A percentile compares a stretch with the other conserved stretches of the same genome.
phyloP scores from a whole-genome alignment of 805 yeast genomes.

The Soucietia sequanensis region DNA sequence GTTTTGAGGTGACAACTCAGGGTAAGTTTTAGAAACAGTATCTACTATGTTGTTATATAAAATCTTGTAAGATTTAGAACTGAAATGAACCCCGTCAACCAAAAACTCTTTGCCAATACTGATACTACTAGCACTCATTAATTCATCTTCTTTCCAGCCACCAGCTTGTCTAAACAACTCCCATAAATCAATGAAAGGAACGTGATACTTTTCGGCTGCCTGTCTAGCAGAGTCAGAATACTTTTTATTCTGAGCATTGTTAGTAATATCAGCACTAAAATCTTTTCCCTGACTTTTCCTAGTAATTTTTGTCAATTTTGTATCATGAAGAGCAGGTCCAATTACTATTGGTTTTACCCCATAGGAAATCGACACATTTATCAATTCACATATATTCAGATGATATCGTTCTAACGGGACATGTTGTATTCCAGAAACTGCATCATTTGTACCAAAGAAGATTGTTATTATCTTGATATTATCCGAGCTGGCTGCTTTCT shows the following conservation, averaged over 20 bases:
- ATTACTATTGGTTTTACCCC: slow-evolving; percentile 56
- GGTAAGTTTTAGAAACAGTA: slow-evolving; percentile 42
- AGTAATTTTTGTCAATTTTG: slow-evolving; percentile 17
- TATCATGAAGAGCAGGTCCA: slow-evolving; percentile 61
- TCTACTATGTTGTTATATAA: slow-evolving; percentile 43
- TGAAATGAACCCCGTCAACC: slow-evolving; percentile 60
- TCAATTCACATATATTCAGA: slow-evolving; percentile 46
- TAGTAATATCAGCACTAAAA: slow-evolving; percentile 28
- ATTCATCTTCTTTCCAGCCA: slow-evolving; percentile 34
- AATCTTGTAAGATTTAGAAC: slow-evolving; percentile 51
- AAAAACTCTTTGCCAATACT: slow-evolving; percentile 13
- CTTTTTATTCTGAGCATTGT: slow-evolving; percentile 39
- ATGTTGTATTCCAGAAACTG: slow-evolving; percentile 26
- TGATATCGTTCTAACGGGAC: slow-evolving; percentile 53
- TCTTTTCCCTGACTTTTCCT: slow-evolving; percentile 9
- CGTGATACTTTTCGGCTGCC: slow-evolving; percentile 44
- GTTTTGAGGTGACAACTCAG: slow-evolving; percentile 46
- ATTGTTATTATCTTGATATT: slow-evolving; percentile 49
- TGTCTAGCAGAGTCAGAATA: slow-evolving; percentile 52
- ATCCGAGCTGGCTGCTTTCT: too few relatives aligned
- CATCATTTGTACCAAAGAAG: slow-evolving; percentile 83
- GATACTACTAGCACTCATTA: slow-evolving; percentile 34
- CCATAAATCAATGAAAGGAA: slow-evolving; percentile 62
- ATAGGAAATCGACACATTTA: slow-evolving; percentile 35
- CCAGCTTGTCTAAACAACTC: slow-evolving; percentile 34